Evolutionary conservation across 495 filamentous ascomycete species (phyloP).

Genomic region (Aspergillus heteromorphus): DNA sequence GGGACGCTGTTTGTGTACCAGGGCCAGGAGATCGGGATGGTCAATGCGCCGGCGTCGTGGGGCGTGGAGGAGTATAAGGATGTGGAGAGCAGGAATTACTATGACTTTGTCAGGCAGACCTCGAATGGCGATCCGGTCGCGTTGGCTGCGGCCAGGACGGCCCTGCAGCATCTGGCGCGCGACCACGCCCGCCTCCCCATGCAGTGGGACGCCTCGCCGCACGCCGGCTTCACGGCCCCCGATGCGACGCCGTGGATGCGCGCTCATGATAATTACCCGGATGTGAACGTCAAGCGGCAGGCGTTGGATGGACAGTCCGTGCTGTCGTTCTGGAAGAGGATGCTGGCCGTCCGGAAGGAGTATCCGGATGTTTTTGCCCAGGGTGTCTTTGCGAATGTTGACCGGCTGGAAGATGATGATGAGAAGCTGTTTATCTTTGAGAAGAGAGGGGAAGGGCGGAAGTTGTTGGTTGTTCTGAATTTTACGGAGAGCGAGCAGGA

Average conservation of each 20-base stretch:
- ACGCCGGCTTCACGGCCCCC: constrained; percentile 36
- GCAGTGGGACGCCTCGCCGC: constrained; percentile 51
- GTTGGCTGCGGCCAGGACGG: constrained; percentile 12
- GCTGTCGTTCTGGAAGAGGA: constrained; percentile 41
- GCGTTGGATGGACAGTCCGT: constrained; percentile 29
- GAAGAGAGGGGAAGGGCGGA: constrained; percentile 10
- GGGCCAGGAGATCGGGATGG: constrained; percentile 67
- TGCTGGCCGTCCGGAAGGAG: constrained; percentile 41
- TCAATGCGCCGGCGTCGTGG: constrained; percentile 57
- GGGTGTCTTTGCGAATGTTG: constrained; percentile 45
- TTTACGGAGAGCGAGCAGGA: constrained; percentile 15
- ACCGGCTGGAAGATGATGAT: constrained; percentile 32
- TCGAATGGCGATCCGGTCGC: constrained; percentile 11
- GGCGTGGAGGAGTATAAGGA: constrained; percentile 57
- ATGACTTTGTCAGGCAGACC: constrained; percentile 23
- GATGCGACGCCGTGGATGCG: constrained; percentile 46
- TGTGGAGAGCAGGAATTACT: constrained; percentile 55
- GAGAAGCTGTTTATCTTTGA: constrained; percentile 26
- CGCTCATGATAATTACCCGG: constrained; percentile 37
- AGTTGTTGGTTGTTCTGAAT: constrained; percentile 20
- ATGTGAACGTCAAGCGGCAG: constrained; percentile 43
- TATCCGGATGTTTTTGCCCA: constrained; percentile 48
- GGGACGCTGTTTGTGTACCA: constrained; percentile 67
- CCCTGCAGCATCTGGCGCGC: constrained; percentile 28
- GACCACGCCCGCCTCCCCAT: constrained; percentile 49